phyloP scores from a whole-genome alignment of 2,329 filamentous ascomycete species.

The Talaromyces sp. region DNA sequence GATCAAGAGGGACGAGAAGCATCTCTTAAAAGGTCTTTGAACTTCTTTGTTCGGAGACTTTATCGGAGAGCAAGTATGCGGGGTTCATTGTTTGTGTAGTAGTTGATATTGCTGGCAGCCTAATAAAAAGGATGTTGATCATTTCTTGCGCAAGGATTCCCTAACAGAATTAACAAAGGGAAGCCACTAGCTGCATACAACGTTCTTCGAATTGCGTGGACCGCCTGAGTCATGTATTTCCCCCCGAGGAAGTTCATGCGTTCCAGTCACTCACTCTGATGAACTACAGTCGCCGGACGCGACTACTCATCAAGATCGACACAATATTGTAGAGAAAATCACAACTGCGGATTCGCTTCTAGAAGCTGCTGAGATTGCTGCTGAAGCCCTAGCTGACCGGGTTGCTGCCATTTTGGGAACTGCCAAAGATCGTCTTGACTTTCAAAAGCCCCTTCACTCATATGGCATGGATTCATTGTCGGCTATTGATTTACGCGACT shows the following conservation, averaged over 20 bases:
- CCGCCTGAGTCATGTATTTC: too few species aligned
- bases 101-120: too few species aligned
- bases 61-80: too few species aligned
- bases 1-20: too few species aligned
- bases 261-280: background rate
- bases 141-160: too few species aligned
- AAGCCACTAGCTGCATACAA: too few species aligned
- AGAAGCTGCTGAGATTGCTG: slow-evolving; percentile 9
- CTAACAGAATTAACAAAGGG: too few species aligned
- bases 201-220: too few species aligned
- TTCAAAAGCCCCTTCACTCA: slow-evolving; percentile 12
- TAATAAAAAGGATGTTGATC: too few species aligned
- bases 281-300: background rate
- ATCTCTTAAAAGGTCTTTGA: too few species aligned
- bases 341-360: background rate
- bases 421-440: slow-evolving; percentile 13
- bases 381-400: slow-evolving; percentile 4
- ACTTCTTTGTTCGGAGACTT: too few species aligned
- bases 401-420: slow-evolving; percentile 11
- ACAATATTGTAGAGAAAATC: background rate
- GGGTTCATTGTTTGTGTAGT: too few species aligned
- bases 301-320: background rate
- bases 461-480: slow-evolving; percentile 19
- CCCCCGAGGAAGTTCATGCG: background rate
- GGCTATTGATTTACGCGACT: slow-evolving; percentile 18